These are phyloP conservation scores for Diaporthe sp. DNA, from an alignment of 2,329 filamentous ascomycete species.

Conservation along the genomic window DNA sequence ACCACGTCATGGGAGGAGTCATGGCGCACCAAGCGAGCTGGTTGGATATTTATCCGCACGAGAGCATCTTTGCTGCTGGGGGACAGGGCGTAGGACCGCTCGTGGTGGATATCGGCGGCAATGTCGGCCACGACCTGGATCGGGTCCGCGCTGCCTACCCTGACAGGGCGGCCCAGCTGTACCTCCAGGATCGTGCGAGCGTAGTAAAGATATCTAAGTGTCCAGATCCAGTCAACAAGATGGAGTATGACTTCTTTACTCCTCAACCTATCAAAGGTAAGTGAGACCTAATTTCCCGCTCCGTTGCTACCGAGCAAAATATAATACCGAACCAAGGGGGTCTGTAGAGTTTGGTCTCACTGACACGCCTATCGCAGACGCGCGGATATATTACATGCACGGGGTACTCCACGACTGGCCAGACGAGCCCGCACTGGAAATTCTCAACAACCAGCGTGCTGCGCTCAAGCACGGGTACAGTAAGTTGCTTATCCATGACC, in stretches of 20 bases:
- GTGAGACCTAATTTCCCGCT: too few species aligned
- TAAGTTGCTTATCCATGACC: slow-evolving; percentile 50
- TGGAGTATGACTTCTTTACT: slow-evolving; percentile 41
- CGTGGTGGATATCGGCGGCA: slow-evolving; percentile 54
- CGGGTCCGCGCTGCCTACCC: slow-evolving; percentile 47
- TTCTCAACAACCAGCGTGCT: slow-evolving; percentile 49
- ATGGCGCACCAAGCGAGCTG: slow-evolving; percentile 44
- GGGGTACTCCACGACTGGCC: slow-evolving; percentile 54
- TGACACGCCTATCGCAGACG: slow-evolving; percentile 41
- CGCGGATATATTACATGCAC: slow-evolving; percentile 54
- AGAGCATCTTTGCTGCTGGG: slow-evolving; percentile 22
- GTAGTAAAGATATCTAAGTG: slow-evolving; percentile 45
- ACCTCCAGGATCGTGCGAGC: slow-evolving; percentile 44
- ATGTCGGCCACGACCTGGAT: slow-evolving; percentile 52
- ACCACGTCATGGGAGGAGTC: slow-evolving; percentile 45
- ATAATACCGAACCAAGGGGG: background rate
- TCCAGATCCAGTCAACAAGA: slow-evolving; percentile 33
- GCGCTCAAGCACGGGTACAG: slow-evolving; percentile 50
- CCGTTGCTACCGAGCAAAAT: background rate
- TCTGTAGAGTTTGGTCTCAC: background rate
- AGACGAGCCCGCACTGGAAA: slow-evolving; percentile 51
- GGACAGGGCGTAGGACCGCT: slow-evolving; percentile 42
- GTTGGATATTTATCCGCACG: slow-evolving; percentile 43
- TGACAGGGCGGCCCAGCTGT: slow-evolving; percentile 40
- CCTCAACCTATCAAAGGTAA: slow-evolving; percentile 45